Evolutionary conservation across 2,329 filamentous ascomycete species (phyloP).

Genomic region (Colletotrichum gloeosporioides): DNA sequence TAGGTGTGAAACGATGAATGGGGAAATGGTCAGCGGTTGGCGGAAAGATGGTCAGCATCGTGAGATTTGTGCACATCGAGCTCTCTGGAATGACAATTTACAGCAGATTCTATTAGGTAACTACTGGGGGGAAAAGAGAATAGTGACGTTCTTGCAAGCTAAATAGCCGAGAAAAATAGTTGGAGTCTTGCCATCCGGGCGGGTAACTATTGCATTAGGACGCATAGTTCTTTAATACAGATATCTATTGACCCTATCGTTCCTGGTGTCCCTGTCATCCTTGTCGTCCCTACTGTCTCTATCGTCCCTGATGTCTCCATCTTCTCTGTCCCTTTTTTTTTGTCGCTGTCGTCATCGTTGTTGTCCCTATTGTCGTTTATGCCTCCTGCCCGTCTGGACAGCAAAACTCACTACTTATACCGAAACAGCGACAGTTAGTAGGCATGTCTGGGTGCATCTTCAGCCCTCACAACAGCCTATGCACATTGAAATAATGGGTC

Average conservation of each 20-base stretch:
- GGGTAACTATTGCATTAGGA: not conserved
- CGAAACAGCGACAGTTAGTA: fast-evolving
- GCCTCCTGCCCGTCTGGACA: not conserved
- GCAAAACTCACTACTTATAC: not conserved
- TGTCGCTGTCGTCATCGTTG: not conserved
- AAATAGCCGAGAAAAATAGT: not conserved
- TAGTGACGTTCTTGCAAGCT: not conserved
- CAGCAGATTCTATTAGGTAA: not conserved
- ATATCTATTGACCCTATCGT: not conserved
- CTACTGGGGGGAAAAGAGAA: fast-evolving
- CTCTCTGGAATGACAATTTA: not conserved
- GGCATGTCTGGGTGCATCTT: not conserved
- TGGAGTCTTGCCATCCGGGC: not conserved
- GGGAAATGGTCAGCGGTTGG: not conserved
- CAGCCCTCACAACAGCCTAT: not conserved
- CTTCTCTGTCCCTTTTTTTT: not conserved
- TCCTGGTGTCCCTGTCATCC: not conserved
- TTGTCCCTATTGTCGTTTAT: not conserved
- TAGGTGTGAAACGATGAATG: not conserved
- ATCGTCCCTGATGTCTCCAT: not conserved
- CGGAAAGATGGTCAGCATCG: not conserved
- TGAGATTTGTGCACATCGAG: not conserved
- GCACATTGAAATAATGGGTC: not conserved
- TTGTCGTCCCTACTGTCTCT: not conserved
- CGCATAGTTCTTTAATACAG: not conserved